Evolutionary conservation across 495 filamentous ascomycete species (phyloP), one percentile per base, ranked within the genome.

Genomic region (Penicillium waksmanii): DNA sequence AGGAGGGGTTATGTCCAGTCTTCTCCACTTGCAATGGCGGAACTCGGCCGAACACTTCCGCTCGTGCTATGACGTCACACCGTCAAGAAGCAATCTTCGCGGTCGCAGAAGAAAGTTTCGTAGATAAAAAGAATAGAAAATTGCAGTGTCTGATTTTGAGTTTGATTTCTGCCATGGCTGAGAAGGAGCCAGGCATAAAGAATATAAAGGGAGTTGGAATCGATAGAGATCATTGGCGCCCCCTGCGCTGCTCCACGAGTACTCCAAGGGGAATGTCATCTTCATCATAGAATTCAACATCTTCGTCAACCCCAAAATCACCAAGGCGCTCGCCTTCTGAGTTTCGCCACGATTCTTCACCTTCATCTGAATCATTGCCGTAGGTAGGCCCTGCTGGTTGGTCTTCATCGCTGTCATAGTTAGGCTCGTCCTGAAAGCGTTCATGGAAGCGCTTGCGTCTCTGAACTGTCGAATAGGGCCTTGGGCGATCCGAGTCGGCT

Each of bases 271-370:
- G 93, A 7, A 96, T 78, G 67, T 96, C 88, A 55, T 96, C 92
- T 57, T 94, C 82, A 58, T 89, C 87, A 57, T 89, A 87, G 58
- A 87, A 87, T 65, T 96, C 91, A 9, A 78, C 84, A 9, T 92
- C 90, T 63, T 91, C 90, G 63, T 96, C 93, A 0, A 97, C 91
- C 2, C 95, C 95, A 71, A 92, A 98, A 68, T 98, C 95, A 44
- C 86, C 80, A 35, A 98, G 78, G 9, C 86, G 79, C 64, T 97
- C 93, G 4, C 95, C 95, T 43, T 97, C 93, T 0, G 86, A 82
- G 62, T 96, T 94, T 5, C 79, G 84, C 95, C 95, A 98, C 7
- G 74, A 81, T 60, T 87, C 83, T 64, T 86, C 84, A 8, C 85
- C 82, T 52, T 79, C 77, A 50, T 74, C 71, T 0, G 69, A 66